Evolutionary conservation across 2,329 filamentous ascomycete genomes (phyloP), one percentile per base, ranked within the genome.

Genomic region (Curvularia hawaiiensis): DNA sequence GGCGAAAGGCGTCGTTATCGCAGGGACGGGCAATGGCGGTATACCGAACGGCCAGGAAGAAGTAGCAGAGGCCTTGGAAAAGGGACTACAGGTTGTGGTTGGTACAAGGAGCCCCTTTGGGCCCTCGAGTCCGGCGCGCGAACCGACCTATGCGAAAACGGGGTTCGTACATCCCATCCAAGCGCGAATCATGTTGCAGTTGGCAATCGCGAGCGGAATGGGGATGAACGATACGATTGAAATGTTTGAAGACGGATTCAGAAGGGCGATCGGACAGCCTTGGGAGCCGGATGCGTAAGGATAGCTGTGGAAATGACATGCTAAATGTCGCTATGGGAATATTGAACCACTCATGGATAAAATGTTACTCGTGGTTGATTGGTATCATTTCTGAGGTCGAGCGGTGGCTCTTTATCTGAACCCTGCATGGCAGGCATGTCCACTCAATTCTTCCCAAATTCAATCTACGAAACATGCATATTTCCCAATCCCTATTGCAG

Each of bases 201-300:
- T 72, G 56, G 69, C 66, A 2, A 71, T 72, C 61, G 70, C 68
- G 12, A 71, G 68, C 52, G 66, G 68, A 0, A 66, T 61, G 57
- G 56, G 56, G 28, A 70, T 70, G 68, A 70, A 70, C 46, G 51
- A 66, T 48, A 71, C 68, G 2, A 70, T 71, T 49, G 62, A 61
- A 4, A n/a, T 71, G 43, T 70, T 72, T 51, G 70, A 72, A 47
- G 63, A 66, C 1, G 54, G 55, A 4, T 62, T 70, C 10, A 68
- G 68, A 39, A 59, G 59, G 43, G 64, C 67, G 1, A 71, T 71
- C 55, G 62, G 64, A 16, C 66, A 68, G 51, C 47, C 57, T 12
- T 70, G 67, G 63, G 56, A 22, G 11, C 54, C 58, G 3, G 45
- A 38, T 6, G 18, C 18, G 18, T 47, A 3, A 28, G 2, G 14